phyloP scores from a whole-genome alignment of 306 rosid species.

The Phaseolus lunatus region DNA sequence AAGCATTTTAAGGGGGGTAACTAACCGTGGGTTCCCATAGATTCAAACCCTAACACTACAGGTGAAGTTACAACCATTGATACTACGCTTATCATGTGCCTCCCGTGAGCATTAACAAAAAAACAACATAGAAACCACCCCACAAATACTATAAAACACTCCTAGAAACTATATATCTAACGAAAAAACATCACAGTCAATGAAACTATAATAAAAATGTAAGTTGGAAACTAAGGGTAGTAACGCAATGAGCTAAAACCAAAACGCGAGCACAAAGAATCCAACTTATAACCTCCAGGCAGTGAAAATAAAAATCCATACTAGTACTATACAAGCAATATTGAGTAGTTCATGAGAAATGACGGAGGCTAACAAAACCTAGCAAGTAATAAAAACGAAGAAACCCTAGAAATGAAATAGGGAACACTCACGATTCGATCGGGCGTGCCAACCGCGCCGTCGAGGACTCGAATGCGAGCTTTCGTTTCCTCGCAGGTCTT shows the following conservation, averaged over 20 bases:
- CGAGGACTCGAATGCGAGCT: slow-evolving; percentile 95
- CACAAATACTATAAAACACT: neutral
- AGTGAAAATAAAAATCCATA: neutral
- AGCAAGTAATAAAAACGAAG: neutral
- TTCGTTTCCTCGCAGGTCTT: slow-evolving; percentile 94
- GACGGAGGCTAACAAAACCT: slow-evolving; percentile 2
- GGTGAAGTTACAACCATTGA: neutral
- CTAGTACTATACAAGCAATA: neutral
- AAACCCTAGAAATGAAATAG: slow-evolving; percentile 43
- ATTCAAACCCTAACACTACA: neutral
- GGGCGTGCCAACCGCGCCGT: slow-evolving; percentile 78
- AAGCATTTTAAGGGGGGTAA: neutral
- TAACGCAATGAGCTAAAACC: slow-evolving; percentile 15
- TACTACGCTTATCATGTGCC: too few relatives aligned
- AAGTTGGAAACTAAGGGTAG: neutral
- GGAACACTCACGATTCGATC: slow-evolving; percentile 83
- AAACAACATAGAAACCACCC: neutral
- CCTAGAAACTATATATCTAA: neutral
- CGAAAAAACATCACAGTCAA: neutral
- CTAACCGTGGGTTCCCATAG: neutral
- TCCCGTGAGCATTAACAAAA: slow-evolving; percentile 1
- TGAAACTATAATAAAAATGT: neutral
- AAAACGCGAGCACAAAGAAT: neutral
- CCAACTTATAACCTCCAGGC: neutral
- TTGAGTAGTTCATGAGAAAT: slow-evolving; percentile 1